Base-by-base conservation (phyloP, 176 grass and related monocot species). In the Zoysia japonica region DNA sequence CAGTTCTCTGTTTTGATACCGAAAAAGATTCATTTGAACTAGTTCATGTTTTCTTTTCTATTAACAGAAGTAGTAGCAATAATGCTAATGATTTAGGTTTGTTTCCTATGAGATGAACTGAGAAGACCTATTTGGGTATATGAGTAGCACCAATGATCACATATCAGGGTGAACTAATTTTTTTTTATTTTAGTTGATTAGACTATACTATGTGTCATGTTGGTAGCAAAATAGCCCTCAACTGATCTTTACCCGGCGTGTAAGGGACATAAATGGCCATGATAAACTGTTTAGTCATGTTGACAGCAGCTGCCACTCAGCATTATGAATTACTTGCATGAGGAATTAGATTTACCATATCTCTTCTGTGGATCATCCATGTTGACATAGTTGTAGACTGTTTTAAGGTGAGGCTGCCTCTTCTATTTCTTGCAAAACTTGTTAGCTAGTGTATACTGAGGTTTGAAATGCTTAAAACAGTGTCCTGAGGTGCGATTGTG, bases 391-490 rank as follows among this genome's bases (percentile, higher is more conserved):
- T 51, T 44, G 38, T 61, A 50, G 7, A 69, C 10, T 10, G 16
- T 60, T 60, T 48, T 76, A 50, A 68, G 36, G 35, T 15, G 20
- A 36, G 40, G 7, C 16, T 82, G 42, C 9, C 16, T 40, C 6
- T 56, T 65, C 42, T 16, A 42, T 67, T 73, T 52, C 52, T 53
- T 49, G 17, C 41, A 61, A 42, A 57, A 71, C 3, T 48, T 78
- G 11, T 72, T 17, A n/a, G 57, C 68, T 19, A 72, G 5, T 77
- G 14, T 16, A 60, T 11, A 35, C 53, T 69, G 37, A 70, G 42
- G 51, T 12, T 38, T 72, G 49, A 78, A 57, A 41, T 63, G 44
- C 85, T 12, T 57, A 12, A 71, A 71, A 71, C 14, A 77, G 11
- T 64, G 13, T 19, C 17, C 38, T 35, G 14, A 46, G 41, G 20